Base-by-base conservation (phyloP, 169 alveolate species). In the Plasmodium malariae region DNA sequence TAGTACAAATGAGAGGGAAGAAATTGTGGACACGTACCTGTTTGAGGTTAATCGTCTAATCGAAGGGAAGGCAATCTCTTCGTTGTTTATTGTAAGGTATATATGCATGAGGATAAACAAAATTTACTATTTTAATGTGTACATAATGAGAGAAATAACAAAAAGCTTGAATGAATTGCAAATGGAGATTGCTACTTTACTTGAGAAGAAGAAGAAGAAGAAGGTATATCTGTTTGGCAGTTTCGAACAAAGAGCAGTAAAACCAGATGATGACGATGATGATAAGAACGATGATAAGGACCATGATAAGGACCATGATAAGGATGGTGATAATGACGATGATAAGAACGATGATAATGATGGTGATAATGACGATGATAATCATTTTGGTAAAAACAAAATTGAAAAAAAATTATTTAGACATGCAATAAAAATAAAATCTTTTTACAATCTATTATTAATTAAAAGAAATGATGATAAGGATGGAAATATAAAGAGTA, bases 51-150 rank as follows among this genome's bases (percentile, higher is more conserved):
- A 83, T 12, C 60, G 83, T 12, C 37, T 83, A 19, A 7, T 83
- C 19, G 68, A 67, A 43, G 91, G 91, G 0, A 37, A 67, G 34
- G 6, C 11, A 4, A 28, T 83, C 4, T 83, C 91, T 24, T 45
- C 71, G 11, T 30, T 83, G 12, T 68, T 83, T 59, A 83, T 83
- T 9, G 91, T 83, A 11, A 51, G 91, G 59, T 54, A 83, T 71
- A 54, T 83, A 17, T 83, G 91, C 49, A 67, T 65, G 55, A 37
- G 45, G 19, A 83, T 83, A 85, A 60, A 17, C 5, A 65, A 83
- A 45, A 59, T 43, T 0, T 59, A 67, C 19, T 19, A 55, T 19
- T 83, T 83, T 59, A 83, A 83, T 43, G 59, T 67, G 83, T 83
- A 67, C 43, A 70, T 83, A 21, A 51, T 83, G 57, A 55, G 45